phyloP scores from a whole-genome alignment of 2,329 filamentous ascomycete species.

The Colletotrichum sp. region DNA sequence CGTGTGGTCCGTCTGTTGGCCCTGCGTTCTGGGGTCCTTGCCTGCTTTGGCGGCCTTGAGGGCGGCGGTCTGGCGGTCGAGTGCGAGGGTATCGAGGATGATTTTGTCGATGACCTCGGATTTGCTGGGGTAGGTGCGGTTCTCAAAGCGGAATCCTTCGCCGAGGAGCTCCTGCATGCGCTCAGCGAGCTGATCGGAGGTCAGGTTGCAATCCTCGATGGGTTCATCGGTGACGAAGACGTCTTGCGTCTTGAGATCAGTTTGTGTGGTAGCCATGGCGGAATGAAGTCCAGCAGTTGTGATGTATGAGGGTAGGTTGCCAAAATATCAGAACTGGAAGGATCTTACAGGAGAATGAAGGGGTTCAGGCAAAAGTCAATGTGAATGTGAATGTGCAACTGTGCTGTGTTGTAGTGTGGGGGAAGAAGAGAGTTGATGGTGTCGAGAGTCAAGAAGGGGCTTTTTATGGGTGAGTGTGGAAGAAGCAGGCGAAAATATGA shows the following conservation, averaged over 20 bases:
- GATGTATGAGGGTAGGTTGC: not conserved
- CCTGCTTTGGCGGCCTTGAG: not conserved
- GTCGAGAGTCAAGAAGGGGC: not conserved
- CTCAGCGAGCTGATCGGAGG: not conserved
- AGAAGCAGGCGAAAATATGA: not conserved
- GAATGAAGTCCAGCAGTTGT: not conserved
- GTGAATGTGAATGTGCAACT: not conserved
- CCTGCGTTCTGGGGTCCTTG: not conserved
- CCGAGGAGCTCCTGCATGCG: not conserved
- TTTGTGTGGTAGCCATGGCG: not conserved
- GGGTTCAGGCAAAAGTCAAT: not conserved
- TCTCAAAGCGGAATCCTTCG: not conserved
- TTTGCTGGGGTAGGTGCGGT: not conserved
- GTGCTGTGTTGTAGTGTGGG: not conserved
- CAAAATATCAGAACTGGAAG: not conserved
- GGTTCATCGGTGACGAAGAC: not conserved
- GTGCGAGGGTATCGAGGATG: not conserved
- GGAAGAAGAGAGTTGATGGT: not conserved
- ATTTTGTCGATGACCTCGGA: not conserved
- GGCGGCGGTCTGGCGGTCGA: slow-evolving; percentile 3
- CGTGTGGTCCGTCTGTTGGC: not conserved
- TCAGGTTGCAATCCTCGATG: not conserved
- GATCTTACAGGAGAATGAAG: not conserved
- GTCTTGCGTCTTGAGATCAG: not conserved
- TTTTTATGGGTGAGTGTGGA: not conserved